Percentiles rank a stretch among this genome's conserved stretches.
phyloP scores from a whole-genome alignment of 352 stramenopile species.

The Pythium grandisporangium region DNA sequence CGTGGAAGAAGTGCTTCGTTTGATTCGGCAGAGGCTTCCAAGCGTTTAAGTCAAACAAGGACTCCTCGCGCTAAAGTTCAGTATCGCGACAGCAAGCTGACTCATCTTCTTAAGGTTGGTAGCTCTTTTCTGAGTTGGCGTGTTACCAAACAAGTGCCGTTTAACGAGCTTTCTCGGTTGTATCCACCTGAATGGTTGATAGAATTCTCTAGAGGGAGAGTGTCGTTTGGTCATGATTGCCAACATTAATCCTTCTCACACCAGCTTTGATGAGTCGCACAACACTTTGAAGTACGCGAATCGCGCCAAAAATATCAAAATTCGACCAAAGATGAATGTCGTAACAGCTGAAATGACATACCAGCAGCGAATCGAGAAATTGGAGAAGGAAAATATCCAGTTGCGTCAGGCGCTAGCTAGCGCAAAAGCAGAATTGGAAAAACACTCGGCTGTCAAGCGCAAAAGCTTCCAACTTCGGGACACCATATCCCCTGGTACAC shows the following conservation, averaged over 20 bases:
- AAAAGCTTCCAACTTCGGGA: constrained; percentile 25
- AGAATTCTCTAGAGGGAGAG: constrained; percentile 84
- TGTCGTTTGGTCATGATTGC: constrained; percentile 89
- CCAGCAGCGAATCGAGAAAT: constrained; percentile 42
- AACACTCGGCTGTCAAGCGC: constrained; percentile 15
- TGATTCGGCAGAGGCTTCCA: constrained; percentile 19
- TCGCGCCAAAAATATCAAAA: constrained; percentile 88
- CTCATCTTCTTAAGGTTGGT: constrained; percentile 67
- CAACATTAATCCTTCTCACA: constrained; percentile 70
- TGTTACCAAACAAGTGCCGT: too few relatives aligned
- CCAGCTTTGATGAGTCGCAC: constrained; percentile 82
- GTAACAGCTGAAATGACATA: constrained; percentile 65
- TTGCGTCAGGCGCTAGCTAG: constrained; percentile 23
- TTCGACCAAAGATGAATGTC: constrained; percentile 75
- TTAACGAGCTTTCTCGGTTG: too few relatives aligned
- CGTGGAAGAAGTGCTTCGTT: constrained; percentile 22
- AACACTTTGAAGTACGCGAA: constrained; percentile 89
- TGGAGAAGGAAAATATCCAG: constrained; percentile 41
- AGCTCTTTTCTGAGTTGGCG: too few relatives aligned
- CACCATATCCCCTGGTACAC: constrained; percentile 20
- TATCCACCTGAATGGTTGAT: too few relatives aligned
- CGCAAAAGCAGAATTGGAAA: constrained; percentile 19
- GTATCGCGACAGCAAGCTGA: constrained; percentile 86
- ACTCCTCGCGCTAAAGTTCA: constrained; percentile 45
- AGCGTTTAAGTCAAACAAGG: constrained; percentile 6